Conservation (phyloP, 2,329 filamentous ascomycete species). For the Phyllosticta paracitricarpa region DNA sequence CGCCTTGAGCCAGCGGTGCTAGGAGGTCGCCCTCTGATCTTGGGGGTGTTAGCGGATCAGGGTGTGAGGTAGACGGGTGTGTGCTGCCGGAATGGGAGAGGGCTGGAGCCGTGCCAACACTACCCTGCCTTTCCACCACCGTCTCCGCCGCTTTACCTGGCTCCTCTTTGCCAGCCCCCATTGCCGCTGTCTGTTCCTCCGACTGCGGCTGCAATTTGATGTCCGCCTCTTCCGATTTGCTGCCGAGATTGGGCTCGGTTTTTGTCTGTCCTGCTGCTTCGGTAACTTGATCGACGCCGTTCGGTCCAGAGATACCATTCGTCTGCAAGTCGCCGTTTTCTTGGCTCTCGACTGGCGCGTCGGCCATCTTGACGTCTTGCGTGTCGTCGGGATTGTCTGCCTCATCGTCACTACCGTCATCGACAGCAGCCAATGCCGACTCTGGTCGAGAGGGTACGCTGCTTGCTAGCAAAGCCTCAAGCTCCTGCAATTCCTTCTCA, state of each 20-base stretch:
- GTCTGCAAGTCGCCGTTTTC: slow-evolving; percentile 10
- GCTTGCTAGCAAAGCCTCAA: slow-evolving; percentile 63
- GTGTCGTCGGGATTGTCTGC: slow-evolving; percentile 1
- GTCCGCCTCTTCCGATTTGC: slow-evolving; percentile 12
- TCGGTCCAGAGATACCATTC: slow-evolving; percentile 5
- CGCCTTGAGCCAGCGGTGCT: slow-evolving; percentile 47
- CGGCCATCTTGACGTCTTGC: slow-evolving; percentile 10
- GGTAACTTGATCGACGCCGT: slow-evolving; percentile 11
- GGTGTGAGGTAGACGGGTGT: slow-evolving; percentile 32
- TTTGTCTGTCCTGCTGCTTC: slow-evolving; percentile 17
- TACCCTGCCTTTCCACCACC: slow-evolving; percentile 13
- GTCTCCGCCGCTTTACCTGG: background rate
- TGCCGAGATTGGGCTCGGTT: slow-evolving; percentile 32
- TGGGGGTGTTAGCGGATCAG: slow-evolving; percentile 54
- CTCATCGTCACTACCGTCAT: slow-evolving; percentile 11
- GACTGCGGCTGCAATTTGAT: slow-evolving; percentile 5
- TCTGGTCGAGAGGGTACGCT: slow-evolving; percentile 48
- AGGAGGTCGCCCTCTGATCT: slow-evolving; percentile 43
- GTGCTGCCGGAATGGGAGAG: slow-evolving; percentile 20
- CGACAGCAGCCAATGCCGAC: slow-evolving; percentile 22
- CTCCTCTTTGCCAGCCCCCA: background rate
- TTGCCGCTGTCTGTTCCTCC: background rate
- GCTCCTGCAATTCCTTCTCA: slow-evolving; percentile 56
- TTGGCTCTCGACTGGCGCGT: background rate
- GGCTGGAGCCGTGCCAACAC: slow-evolving; percentile 12